Percentiles rank a stretch among this genome's conserved stretches.
Conservation (phyloP, 768 basidiomycete genomes). For the Trametes cinnabarina region DNA sequence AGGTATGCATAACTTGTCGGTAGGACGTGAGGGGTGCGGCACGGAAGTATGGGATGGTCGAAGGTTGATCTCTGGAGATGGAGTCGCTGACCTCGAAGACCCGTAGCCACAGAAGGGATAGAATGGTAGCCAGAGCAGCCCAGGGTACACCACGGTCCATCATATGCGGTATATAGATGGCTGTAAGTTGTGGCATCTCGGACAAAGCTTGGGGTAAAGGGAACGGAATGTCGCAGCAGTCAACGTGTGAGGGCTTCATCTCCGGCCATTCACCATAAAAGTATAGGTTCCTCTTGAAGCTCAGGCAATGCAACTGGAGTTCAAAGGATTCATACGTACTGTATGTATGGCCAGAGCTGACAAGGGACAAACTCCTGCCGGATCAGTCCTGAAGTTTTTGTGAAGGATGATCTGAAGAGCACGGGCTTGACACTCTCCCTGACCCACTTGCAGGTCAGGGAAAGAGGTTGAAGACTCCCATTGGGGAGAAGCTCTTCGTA, state of each 20-base stretch:
- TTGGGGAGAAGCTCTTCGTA: not conserved
- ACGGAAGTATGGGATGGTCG: too few species aligned
- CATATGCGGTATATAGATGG: not conserved
- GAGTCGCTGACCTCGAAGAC: not conserved
- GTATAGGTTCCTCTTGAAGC: too few species aligned
- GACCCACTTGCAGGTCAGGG: not conserved
- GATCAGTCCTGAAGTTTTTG: too few species aligned
- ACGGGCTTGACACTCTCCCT: not conserved
- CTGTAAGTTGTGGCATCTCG: not conserved
- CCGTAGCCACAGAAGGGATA: not conserved
- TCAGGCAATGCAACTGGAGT: too few species aligned
- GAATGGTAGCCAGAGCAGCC: not conserved
- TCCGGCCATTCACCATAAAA: too few species aligned
- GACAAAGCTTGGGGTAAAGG: not conserved
- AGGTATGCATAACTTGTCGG: not conserved
- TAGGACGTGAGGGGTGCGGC: not conserved
- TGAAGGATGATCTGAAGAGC: not conserved
- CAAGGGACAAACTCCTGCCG: not conserved
- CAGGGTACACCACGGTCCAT: not conserved
- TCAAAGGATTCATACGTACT: not conserved
- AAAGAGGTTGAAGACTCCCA: not conserved
- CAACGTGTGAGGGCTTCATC: too few species aligned
- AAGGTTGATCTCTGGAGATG: not conserved
- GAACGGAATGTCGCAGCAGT: too few species aligned
- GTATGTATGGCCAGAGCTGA: not conserved